phyloP scores from a whole-genome alignment of 2,329 filamentous ascomycete genomes.

The Colletotrichum cuscutae region DNA sequence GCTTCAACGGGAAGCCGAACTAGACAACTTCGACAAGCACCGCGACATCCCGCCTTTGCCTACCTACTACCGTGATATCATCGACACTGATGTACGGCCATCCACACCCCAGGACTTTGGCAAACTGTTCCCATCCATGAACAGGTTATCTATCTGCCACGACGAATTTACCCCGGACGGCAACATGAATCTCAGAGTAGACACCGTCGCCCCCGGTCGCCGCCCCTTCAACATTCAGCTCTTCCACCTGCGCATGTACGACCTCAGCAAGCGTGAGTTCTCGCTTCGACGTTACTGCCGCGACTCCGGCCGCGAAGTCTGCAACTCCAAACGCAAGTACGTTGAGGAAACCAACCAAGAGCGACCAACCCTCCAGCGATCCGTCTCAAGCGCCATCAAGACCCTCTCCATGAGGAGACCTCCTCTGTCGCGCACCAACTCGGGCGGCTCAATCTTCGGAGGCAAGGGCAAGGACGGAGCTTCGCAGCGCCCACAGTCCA shows the following conservation, averaged over 20 bases:
- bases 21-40: constrained; percentile 42
- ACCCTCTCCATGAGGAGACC: constrained; percentile 51
- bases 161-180: constrained; percentile 91
- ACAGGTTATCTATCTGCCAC: constrained; percentile 84
- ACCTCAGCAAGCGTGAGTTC: constrained; percentile 86
- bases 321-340: constrained; percentile 81
- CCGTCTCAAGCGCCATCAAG: constrained; percentile 61
- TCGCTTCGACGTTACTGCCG: constrained; percentile 92
- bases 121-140: constrained; percentile 85
- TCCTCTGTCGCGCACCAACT: constrained; percentile 48
- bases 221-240: constrained; percentile 78
- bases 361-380: constrained; percentile 55
- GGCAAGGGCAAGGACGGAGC: constrained; percentile 37
- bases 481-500: constrained; percentile 46
- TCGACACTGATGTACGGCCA: constrained; percentile 74
- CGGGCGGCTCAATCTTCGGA: constrained; percentile 43
- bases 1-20: constrained; percentile 48
- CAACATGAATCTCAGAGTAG: constrained; percentile 95
- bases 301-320: constrained; percentile 92
- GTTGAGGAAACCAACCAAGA: constrained; percentile 60
- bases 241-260: constrained; percentile 95
- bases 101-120: constrained; percentile 87
- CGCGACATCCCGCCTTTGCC: constrained; percentile 63
- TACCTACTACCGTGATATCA: constrained; percentile 68
- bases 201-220: constrained; percentile 76